Evolutionary conservation across 2,329 filamentous ascomycete genomes (phyloP).

Genomic region (Cytospora mali): DNA sequence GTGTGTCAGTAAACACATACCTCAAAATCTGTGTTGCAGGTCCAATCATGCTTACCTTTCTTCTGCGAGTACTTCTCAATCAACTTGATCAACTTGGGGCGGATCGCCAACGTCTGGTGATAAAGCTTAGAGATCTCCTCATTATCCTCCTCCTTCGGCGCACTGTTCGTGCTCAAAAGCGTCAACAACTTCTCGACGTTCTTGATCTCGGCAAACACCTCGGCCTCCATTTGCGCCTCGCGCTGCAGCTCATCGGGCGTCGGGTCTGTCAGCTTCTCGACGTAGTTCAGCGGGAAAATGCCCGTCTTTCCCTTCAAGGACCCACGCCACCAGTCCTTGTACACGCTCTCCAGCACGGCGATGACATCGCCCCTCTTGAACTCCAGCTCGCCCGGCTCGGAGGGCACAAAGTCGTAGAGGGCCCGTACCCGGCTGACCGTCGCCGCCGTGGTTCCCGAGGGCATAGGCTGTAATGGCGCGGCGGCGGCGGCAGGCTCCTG

Average conservation of each 20-base stretch:
- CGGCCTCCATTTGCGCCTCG: conserved; percentile 91
- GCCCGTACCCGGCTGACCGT: conserved; percentile 94
- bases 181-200: conserved; percentile 75
- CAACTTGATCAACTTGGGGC: conserved; percentile 94
- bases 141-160: conserved; percentile 84
- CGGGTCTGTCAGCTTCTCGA: conserved; percentile 94
- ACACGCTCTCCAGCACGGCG: conserved; percentile 94
- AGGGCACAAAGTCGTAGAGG: conserved; percentile 91
- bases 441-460: conserved; percentile 88
- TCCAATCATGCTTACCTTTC: conserved; percentile 69
- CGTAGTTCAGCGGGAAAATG: conserved; percentile 98
- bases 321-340: conserved; percentile 99
- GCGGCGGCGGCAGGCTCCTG: conserved; percentile 45
- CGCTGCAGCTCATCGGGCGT: conserved; percentile 92
- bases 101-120: conserved; percentile 89
- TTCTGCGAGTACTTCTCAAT: conserved; percentile 99
- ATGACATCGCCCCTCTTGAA: conserved; percentile 98
- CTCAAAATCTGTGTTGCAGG: background rate
- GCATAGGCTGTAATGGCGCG: conserved; percentile 58
- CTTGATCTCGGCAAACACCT: conserved; percentile 67
- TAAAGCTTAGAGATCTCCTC: conserved; percentile 96
- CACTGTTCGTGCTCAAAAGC: conserved; percentile 81
- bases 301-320: conserved; percentile 92
- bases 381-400: conserved; percentile 90
- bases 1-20: conserved; percentile 10